Conservation (phyloP, 1,284 basidiomycete species). For the Apiotrichum veenhuisii region DNA sequence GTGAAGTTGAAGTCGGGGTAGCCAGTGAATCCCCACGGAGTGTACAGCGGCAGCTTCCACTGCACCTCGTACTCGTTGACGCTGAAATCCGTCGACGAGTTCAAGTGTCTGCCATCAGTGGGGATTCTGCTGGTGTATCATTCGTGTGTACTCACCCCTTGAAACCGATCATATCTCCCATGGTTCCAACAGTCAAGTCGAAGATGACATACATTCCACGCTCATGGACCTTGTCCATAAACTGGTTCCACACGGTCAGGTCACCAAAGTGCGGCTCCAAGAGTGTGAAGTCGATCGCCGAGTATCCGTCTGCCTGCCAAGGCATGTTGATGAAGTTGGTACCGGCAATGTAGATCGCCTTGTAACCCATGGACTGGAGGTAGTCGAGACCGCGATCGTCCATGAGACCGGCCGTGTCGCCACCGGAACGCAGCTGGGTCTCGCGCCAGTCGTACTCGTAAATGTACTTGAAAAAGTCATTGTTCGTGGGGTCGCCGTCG, state of each 20-base stretch:
- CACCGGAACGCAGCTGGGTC: slow-evolving; percentile 79
- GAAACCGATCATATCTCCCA: slow-evolving; percentile 80
- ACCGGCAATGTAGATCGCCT: slow-evolving; percentile 79
- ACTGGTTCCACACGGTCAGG: slow-evolving; percentile 67
- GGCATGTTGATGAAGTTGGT: slow-evolving; percentile 90
- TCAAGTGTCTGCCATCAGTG: slow-evolving; percentile 41
- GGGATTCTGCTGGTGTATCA: neutral
- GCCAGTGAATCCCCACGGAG: slow-evolving; percentile 76
- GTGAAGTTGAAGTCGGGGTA: slow-evolving; percentile 70
- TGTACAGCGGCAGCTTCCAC: slow-evolving; percentile 71
- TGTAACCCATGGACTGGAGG: slow-evolving; percentile 78
- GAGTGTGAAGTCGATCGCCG: slow-evolving; percentile 80
- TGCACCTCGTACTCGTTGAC: slow-evolving; percentile 67
- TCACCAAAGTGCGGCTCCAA: slow-evolving; percentile 87
- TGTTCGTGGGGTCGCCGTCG: slow-evolving; percentile 83
- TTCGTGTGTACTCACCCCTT: slow-evolving; percentile 62
- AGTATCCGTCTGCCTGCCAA: slow-evolving; percentile 93
- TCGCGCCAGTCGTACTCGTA: slow-evolving; percentile 82
- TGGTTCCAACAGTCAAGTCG: slow-evolving; percentile 88
- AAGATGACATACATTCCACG: slow-evolving; percentile 84
- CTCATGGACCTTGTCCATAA: slow-evolving; percentile 71
- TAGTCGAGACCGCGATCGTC: slow-evolving; percentile 68
- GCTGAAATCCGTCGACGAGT: slow-evolving; percentile 71
- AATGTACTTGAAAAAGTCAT: slow-evolving; percentile 75
- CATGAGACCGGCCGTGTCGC: slow-evolving; percentile 73